Evolutionary conservation across 805 yeast species (phyloP).

Genomic region (Candida oleophila): DNA sequence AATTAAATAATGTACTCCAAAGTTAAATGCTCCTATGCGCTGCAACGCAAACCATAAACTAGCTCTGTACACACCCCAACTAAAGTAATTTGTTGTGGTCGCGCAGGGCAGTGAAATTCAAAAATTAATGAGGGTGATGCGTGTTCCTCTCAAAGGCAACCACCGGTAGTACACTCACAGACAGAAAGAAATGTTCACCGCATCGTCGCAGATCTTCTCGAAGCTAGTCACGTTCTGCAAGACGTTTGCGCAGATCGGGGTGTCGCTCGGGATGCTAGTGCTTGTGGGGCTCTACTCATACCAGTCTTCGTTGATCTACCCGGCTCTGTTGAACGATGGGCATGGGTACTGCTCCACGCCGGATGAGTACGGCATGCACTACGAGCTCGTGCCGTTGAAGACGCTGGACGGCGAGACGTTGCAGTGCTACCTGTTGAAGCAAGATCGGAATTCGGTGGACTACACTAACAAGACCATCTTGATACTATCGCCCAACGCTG

Average conservation of each 20-base stretch:
- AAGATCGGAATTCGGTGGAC: slow-evolving; percentile 34
- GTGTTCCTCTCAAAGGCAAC: no score
- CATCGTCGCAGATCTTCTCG: not conserved
- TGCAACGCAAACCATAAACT: no score
- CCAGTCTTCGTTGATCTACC: slow-evolving; percentile 76
- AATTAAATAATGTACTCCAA: no score
- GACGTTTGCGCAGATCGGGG: slow-evolving; percentile 36
- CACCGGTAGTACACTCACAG: no score
- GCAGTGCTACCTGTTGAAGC: slow-evolving; percentile 62
- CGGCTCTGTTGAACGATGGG: slow-evolving; percentile 77
- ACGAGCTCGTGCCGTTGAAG: slow-evolving; percentile 54
- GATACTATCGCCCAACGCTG: slow-evolving; percentile 89
- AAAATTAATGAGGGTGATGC: no score
- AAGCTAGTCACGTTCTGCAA: not conserved
- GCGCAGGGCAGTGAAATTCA: not conserved
- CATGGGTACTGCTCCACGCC: slow-evolving; percentile 76
- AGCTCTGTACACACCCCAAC: no score
- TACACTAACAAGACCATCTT: slow-evolving; percentile 68
- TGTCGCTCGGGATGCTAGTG: slow-evolving; percentile 43
- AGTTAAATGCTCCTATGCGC: no score
- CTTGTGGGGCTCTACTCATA: slow-evolving; percentile 55
- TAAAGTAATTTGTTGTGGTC: not conserved
- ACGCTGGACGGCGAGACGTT: slow-evolving; percentile 72
- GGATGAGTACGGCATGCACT: slow-evolving; percentile 60
- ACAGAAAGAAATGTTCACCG: not conserved